These are phyloP conservation scores for Auxenochlorella protothecoides DNA, from an alignment of 139 green algal species.

Conservation along the genomic window DNA sequence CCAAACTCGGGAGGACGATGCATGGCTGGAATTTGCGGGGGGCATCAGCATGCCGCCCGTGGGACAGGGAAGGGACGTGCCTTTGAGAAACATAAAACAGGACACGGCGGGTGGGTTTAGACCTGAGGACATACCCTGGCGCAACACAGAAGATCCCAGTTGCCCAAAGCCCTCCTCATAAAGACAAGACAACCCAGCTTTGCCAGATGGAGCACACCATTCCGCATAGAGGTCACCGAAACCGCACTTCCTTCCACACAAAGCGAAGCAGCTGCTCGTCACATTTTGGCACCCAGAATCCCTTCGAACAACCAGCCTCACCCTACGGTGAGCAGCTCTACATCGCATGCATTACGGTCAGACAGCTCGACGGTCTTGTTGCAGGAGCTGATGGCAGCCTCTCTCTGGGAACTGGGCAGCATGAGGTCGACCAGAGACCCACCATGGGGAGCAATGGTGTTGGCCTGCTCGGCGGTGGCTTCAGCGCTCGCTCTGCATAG, in stretches of 20 bases:
- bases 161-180: no score
- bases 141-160: no score
- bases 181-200: not conserved
- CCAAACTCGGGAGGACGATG: no score
- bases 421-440: constrained; percentile 67
- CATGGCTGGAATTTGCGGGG: no score
- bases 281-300: not conserved
- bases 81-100: not conserved
- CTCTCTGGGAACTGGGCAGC: constrained; percentile 28
- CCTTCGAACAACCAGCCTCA: constrained; percentile 5
- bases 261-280: not conserved
- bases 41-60: no score
- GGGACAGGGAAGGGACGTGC: not conserved
- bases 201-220: not conserved
- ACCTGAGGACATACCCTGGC: no score
- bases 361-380: constrained; percentile 68
- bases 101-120: not conserved
- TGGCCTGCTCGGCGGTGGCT: no score
- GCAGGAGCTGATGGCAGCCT: constrained; percentile 39
- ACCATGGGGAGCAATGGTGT: constrained; percentile 56
- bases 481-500: no score
- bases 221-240: not conserved
- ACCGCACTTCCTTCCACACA: not conserved
- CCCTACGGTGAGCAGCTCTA: constrained; percentile 81
- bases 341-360: constrained; percentile 84